Base-by-base conservation (phyloP, 1,284 basidiomycete genomes). In the Ganoderma multipileum region DNA sequence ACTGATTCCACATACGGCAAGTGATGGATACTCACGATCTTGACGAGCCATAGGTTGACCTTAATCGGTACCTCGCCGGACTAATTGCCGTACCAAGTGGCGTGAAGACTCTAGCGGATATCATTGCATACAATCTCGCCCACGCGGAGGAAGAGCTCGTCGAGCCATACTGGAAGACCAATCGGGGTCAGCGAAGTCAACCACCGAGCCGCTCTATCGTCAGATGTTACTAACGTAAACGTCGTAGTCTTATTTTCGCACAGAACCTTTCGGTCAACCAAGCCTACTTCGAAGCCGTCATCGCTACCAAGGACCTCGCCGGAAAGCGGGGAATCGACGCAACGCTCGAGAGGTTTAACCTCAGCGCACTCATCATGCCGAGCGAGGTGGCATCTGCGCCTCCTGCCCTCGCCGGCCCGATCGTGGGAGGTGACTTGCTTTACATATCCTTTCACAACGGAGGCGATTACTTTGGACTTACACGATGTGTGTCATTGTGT, bases 241-340 rank as follows among this genome's bases (percentile, higher is more conserved):
- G 33, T 8, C 33, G 33, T 33, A 87, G 87, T 16, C 74, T 89
- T 12, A 83, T 87, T 26, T 79, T 73, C 52, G 78, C 86, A 0
- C 79, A 89, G 70, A 82, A 81, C 1, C 88, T 86, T 3, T 79
- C 75, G 2, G 85, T 83, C 36, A 82, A 86, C 65, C 72, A 81
- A 5, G 76, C 83, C 0, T 90, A 83, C 74, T 86, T 85, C 71
- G 73, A 80, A 30, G 82, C 88, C 0, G 81, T 90, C 2, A 83
- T 83, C 0, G 81, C 80, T 42, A 81, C 89, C 73, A 79, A 81
- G 30, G 86, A 88, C 18, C 81, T 89, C 6, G 88, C 88, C 0
- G 80, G 78, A 6, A 85, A 84, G 9, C 77, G 82, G 20, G 89
- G 89, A 1, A 91, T 91, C 47, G 89, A 91, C 71, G 87, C 84